Base-by-base conservation (phyloP, 2,329 filamentous ascomycete genomes). In the Epichloe sp. region DNA sequence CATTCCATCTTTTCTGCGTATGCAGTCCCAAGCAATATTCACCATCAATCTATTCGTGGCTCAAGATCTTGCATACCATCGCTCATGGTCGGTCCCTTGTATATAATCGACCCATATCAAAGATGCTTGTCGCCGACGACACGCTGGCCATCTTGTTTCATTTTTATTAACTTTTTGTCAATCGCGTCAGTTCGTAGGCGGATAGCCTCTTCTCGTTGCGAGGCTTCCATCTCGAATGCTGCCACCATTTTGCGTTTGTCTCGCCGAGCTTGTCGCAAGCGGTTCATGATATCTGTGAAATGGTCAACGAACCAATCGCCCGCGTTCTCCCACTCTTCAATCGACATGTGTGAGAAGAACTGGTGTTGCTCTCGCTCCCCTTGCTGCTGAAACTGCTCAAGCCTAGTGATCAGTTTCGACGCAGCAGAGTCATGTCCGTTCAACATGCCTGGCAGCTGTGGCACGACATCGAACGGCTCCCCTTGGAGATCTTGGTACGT, bases 221-320 rank as follows among this genome's bases (percentile, higher is more conserved):
- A 68, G n/a, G 80, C 72, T 63, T 82, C 77, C 7, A 64, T 63
- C 62, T 82, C 78, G 53, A 79, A 81, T 26, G 65, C 62, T 34
- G 71, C 66, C 34, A 80, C 69, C 53, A 74, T 64, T 41, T 65
- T 62, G 47, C 78, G 71, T 63, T 78, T 80, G 14, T 64, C 64
- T 52, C 69, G 69, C 10, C 78, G 70, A 19, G 73, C 69, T 48
- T 72, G 67, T 53, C 70, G 71, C 54, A 81, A 61, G 49, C 65
- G 67, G 53, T 69, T 63, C 61, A 79, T 70, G 42, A 81, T 63
- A 3, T 66, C 66, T 7, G 70, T 64, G 54, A 82, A 81, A 54
- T 72, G 74, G 43, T 72, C 71, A 21, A 79, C 65, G 51, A 82
- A 79, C 78, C 78, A 82, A 55, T 80, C 77, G 5, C 78, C 78